These are phyloP conservation scores for Fusarium algeriense DNA, from an alignment of 2,329 filamentous ascomycete species.

Conservation along the genomic window DNA sequence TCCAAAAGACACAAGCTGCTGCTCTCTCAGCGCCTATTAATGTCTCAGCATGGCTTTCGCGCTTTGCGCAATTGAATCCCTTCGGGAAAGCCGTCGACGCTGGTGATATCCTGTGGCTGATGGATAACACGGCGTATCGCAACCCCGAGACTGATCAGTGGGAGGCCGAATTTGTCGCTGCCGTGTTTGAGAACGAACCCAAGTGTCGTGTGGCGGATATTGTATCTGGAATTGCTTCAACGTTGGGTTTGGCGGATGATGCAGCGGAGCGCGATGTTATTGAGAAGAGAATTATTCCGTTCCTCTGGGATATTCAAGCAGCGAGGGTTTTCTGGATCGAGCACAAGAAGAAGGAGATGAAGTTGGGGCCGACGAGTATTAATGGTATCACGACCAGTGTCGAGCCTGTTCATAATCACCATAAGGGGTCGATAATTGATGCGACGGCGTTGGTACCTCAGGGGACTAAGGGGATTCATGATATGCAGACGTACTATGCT, in stretches of 20 bases:
- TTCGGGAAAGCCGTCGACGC: conserved; percentile 70
- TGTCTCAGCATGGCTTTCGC: conserved; percentile 55
- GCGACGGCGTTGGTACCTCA: conserved; percentile 63
- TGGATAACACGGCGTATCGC: conserved; percentile 89
- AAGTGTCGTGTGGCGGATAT: conserved; percentile 75
- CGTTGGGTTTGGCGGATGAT: conserved; percentile 73
- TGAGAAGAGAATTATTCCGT: conserved; percentile 77
- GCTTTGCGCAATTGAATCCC: conserved; percentile 67
- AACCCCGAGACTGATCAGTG: conserved; percentile 65
- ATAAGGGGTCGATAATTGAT: conserved; percentile 60
- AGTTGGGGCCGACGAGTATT: conserved; percentile 76
- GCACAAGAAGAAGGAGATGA: conserved; percentile 63
- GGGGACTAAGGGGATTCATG: conserved; percentile 66
- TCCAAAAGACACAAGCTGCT: conserved; percentile 49
- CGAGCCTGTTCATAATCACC: conserved; percentile 62
- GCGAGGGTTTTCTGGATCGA: conserved; percentile 75
- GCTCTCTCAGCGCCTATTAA: conserved; percentile 49
- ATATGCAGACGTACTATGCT: conserved; percentile 80
- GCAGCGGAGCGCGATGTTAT: conserved; percentile 71
- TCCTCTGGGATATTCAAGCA: conserved; percentile 80
- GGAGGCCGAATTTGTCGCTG: conserved; percentile 86
- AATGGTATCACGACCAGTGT: conserved; percentile 79
- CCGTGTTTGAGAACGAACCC: conserved; percentile 81
- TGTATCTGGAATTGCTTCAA: conserved; percentile 77
- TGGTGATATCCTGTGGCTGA: conserved; percentile 83